Evolutionary conservation across 148 eudicot species (phyloP).

Genomic region (Oxyria digyna): DNA sequence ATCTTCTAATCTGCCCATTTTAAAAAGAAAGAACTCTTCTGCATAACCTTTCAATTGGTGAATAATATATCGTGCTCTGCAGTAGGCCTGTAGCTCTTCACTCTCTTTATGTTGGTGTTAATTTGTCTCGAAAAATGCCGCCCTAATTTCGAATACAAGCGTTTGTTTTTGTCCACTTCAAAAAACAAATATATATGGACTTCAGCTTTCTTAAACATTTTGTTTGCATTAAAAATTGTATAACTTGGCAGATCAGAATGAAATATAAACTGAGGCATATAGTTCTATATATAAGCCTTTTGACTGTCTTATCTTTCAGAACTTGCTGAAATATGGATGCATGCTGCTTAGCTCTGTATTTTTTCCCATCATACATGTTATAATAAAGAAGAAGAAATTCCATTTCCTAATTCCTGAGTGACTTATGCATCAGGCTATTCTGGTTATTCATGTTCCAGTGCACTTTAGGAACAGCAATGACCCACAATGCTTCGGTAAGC

Average conservation of each 20-base stretch:
- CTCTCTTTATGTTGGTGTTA: background rate
- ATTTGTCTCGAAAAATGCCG: background rate
- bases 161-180: background rate
- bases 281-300: background rate
- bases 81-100: background rate
- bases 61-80: background rate
- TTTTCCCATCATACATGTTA: background rate
- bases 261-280: background rate
- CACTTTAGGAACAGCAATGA: constrained; percentile 54
- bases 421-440: constrained; percentile 56
- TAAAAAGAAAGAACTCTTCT: background rate
- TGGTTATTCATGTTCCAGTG: constrained; percentile 72
- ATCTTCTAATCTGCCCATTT: background rate
- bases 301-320: background rate
- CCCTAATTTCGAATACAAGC: background rate
- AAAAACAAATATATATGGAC: background rate
- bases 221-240: background rate
- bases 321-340: background rate
- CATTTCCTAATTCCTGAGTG: constrained; percentile 6
- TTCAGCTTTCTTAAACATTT: background rate
- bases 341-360: background rate
- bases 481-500: constrained; percentile 50
- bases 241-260: background rate
- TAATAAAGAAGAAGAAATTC: background rate
- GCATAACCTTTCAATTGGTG: background rate